Evolutionary conservation across 768 basidiomycete species (phyloP).

Genomic region (Aureoboletus auriporus): DNA sequence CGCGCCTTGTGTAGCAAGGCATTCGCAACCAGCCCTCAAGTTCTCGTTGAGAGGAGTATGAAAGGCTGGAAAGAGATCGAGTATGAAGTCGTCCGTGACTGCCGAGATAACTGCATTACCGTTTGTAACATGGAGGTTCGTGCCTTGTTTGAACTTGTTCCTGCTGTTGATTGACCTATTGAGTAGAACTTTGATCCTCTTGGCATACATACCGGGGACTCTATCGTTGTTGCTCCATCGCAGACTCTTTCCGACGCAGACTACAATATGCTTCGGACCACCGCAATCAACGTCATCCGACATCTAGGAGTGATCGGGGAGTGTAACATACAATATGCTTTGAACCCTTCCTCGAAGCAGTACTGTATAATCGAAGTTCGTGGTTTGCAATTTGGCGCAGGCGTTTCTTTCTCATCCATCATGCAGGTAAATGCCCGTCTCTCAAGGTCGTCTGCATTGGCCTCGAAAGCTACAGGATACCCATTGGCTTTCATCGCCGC

Average conservation of each 20-base stretch:
- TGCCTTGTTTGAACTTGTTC: not conserved
- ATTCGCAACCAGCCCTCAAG: constrained; percentile 96
- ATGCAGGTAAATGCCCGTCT: constrained; percentile 88
- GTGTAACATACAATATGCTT: constrained; percentile 98
- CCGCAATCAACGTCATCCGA: constrained; percentile 97
- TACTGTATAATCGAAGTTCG: constrained; percentile 96
- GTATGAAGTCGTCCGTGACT: constrained; percentile 98
- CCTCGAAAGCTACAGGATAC: constrained; percentile 98
- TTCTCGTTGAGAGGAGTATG: constrained; percentile 99
- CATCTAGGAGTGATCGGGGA: constrained; percentile 97
- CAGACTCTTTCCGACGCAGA: constrained; percentile 99
- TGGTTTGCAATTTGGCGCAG: constrained; percentile 3
- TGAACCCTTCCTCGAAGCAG: constrained; percentile 91
- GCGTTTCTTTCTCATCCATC: constrained; percentile 3
- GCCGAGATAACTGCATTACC: constrained; percentile 97
- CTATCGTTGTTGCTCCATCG: constrained; percentile 96
- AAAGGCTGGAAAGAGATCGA: constrained; percentile 99
- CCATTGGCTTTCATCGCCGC: constrained; percentile 98
- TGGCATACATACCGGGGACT: constrained; percentile 98
- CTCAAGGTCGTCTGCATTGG: constrained; percentile 94
- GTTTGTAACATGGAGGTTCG: constrained; percentile 99
- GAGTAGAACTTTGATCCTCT: constrained; percentile 95
- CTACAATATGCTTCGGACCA: constrained; percentile 98
- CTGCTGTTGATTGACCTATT: not conserved
- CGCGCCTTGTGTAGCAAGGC: constrained; percentile 88